Evolutionary conservation across 2,329 filamentous ascomycete species (phyloP).

Genomic region (Hawksworthiomyces lignivorus): DNA sequence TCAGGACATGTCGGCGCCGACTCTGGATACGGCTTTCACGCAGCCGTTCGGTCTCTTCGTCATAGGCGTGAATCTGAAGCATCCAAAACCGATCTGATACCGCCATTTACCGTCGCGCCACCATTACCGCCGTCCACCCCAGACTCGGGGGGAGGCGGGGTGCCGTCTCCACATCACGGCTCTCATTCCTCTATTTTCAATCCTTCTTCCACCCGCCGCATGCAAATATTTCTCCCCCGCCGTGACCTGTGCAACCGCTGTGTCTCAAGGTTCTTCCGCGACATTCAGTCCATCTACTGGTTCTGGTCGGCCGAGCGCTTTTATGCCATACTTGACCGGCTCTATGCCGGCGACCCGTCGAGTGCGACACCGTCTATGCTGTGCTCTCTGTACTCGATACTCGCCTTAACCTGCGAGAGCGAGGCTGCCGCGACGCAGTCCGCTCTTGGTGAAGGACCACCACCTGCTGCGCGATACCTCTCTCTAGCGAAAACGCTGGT

Average conservation of each 20-base stretch:
- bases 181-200: background rate
- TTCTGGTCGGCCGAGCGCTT: slow-evolving; percentile 21
- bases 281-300: slow-evolving; percentile 23
- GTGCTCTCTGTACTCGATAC: slow-evolving; percentile 20
- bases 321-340: slow-evolving; percentile 18
- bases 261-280: slow-evolving; percentile 20
- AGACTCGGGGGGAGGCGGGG: slow-evolving; percentile 6
- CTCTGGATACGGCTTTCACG: slow-evolving; percentile 19
- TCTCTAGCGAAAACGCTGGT: slow-evolving; percentile 19
- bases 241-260: slow-evolving; percentile 21
- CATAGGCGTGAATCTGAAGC: slow-evolving; percentile 9
- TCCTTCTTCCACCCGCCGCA: background rate
- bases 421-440: slow-evolving; percentile 14
- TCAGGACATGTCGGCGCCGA: slow-evolving; percentile 19
- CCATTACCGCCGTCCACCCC: slow-evolving; percentile 15
- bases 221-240: slow-evolving; percentile 19
- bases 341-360: slow-evolving; percentile 19
- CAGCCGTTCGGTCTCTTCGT: slow-evolving; percentile 18
- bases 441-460: background rate
- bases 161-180: background rate
- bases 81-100: slow-evolving; percentile 12
- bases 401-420: slow-evolving; percentile 21
- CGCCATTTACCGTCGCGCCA: slow-evolving; percentile 13
- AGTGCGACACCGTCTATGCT: slow-evolving; percentile 19
- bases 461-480: slow-evolving; percentile 17